Percentiles rank a stretch among this genome's conserved stretches.
Conservation (phyloP, 208 protist species). For the Leishmania turanica region DNA sequence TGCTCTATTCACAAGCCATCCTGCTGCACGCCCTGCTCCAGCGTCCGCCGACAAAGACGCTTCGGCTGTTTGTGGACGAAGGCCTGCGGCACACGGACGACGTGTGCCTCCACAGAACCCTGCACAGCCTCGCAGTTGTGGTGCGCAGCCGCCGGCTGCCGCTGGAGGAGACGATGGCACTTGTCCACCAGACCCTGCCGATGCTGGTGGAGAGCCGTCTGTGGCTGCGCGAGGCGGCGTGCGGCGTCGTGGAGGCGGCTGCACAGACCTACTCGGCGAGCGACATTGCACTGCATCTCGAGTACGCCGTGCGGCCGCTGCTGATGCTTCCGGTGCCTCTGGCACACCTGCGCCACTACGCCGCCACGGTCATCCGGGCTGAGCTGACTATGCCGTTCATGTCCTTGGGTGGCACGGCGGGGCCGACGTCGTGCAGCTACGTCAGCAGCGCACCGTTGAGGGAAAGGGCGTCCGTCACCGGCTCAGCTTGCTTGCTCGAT, state of each 20-base stretch:
- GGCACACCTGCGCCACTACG: constrained; percentile 27
- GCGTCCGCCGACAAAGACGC: constrained; percentile 43
- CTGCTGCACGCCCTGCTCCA: constrained; percentile 49
- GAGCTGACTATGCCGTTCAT: constrained; percentile 11
- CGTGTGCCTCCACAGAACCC: constrained; percentile 39
- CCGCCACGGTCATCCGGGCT: constrained; percentile 26
- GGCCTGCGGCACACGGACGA: constrained; percentile 51
- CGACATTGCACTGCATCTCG: constrained; percentile 51
- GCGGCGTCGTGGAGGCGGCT: constrained; percentile 53
- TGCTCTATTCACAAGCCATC: constrained; percentile 65
- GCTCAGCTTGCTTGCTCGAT: background rate
- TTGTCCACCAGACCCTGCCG: constrained; percentile 62
- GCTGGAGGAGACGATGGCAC: constrained; percentile 43
- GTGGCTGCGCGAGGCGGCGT: constrained; percentile 57
- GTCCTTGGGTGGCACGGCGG: background rate
- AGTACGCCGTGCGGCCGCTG: constrained; percentile 46
- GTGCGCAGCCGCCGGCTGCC: constrained; percentile 34
- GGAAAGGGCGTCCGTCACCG: background rate
- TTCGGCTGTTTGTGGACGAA: constrained; percentile 74
- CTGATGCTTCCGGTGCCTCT: constrained; percentile 39
- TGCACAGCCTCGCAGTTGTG: constrained; percentile 49
- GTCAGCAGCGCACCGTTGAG: background rate
- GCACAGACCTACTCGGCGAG: constrained; percentile 44
- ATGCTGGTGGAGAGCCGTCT: constrained; percentile 39
- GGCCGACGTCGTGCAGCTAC: background rate